Percentiles rank a stretch among this genome's conserved stretches.
phyloP scores from a whole-genome alignment of 176 grass and related monocot genomes.

The Oryza meyeriana region DNA sequence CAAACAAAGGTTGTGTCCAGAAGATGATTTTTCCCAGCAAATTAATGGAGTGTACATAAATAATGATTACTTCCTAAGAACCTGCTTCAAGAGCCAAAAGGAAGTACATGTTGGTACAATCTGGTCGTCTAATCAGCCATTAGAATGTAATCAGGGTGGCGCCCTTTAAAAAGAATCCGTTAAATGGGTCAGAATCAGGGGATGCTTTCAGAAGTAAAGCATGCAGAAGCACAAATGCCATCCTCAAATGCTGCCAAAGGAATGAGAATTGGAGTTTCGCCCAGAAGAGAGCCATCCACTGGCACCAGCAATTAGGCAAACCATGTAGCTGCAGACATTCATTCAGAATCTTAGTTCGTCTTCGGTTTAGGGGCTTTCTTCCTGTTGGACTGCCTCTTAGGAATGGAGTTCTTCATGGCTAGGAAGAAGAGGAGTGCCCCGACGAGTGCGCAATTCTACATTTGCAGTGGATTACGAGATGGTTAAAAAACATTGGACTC shows the following conservation, averaged over 20 bases:
- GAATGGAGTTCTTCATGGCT: slow-evolving; percentile 39
- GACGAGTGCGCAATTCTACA: slow-evolving; percentile 19
- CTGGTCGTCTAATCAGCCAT: slow-evolving; percentile 5
- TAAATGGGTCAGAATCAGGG: not conserved
- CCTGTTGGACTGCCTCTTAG: not conserved
- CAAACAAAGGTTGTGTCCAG: not conserved
- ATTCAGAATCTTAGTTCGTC: not conserved
- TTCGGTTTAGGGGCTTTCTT: slow-evolving; percentile 14
- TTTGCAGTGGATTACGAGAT: not conserved
- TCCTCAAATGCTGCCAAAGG: not conserved
- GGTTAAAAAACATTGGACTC: not conserved
- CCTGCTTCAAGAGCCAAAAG: not conserved
- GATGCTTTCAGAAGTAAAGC: not conserved
- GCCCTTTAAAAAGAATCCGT: not conserved
- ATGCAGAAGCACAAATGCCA: not conserved
- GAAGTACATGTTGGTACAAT: not conserved
- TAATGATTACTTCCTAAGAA: not conserved
- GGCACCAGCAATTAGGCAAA: not conserved
- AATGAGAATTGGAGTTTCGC: not conserved
- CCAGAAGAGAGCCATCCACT: not conserved
- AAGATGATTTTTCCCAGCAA: not conserved
- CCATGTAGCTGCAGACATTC: not conserved
- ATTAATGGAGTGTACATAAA: not conserved
- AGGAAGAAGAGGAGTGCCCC: slow-evolving; percentile 25
- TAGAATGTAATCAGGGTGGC: not conserved